Base-by-base conservation (phyloP, 2,329 filamentous ascomycete genomes). In the Fusarium succisae region DNA sequence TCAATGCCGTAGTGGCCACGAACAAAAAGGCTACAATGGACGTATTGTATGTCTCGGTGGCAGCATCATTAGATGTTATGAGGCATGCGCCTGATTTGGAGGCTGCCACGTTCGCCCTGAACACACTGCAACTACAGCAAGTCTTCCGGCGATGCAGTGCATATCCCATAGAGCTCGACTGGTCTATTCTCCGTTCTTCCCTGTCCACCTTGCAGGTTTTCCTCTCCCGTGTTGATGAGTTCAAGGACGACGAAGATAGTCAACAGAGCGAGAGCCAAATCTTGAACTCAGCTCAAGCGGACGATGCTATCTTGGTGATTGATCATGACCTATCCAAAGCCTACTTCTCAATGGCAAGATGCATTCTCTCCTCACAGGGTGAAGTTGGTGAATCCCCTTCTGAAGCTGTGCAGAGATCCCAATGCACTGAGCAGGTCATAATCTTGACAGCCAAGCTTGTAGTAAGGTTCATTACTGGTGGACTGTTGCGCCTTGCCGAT, bases 1-100 rank as follows among this genome's bases (percentile, higher is more conserved):
- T 89, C 64, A 83, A 86, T 37, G 81, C 84, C 4, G 87, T 90
- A 77, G 83, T 90, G 26, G 82, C 81, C 24, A 82, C 82, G 73
- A 91, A 91, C 77, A 88, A 86, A 72, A 84, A 84, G 28, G 85
- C 87, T 9, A 84, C 87, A 5, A 84, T 87, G 81, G 88, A 91
- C 63, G 82, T 90, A 38, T 76, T 91, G 18, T 79, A 86, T 57
- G 83, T 84, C 62, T 88, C 86, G 9, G 80, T 86, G 43, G 81
- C 81, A 54, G 83, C 87, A 3, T 89, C 87, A 15, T 77, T 88
- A 43, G 86, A 89, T 68, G 87, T 89, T 7, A 82, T 90, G 77
- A 82, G 78, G 56, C 82, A 86, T 41, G 83, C 87, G 0, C 78
- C 80, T 20, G 83, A 86, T 30, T 80, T 90, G 13, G 83, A 83